Evolutionary conservation across 179 eudicot genomes (phyloP).

Genomic region (Camellia oleifera): DNA sequence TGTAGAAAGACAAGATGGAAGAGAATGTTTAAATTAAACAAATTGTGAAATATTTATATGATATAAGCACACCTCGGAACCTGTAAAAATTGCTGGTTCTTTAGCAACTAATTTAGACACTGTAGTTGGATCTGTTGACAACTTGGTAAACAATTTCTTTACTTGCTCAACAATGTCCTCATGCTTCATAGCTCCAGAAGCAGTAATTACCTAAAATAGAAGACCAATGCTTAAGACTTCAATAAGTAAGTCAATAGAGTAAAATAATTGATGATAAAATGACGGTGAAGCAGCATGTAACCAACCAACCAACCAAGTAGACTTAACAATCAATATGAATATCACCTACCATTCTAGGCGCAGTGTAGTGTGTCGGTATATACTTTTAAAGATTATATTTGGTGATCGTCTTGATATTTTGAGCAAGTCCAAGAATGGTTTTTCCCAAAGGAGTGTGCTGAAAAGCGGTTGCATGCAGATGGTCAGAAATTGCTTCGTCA

Average conservation of each 20-base stretch:
- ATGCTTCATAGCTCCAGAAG: conserved; percentile 78
- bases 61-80: conserved; percentile 70
- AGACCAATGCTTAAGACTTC: neutral
- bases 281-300: neutral
- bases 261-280: neutral
- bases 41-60: conserved; percentile 18
- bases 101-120: conserved; percentile 66
- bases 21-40: conserved; percentile 5
- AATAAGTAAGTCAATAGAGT: neutral
- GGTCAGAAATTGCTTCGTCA: conserved; percentile 72
- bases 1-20: neutral
- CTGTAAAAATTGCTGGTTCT: conserved; percentile 72
- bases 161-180: conserved; percentile 81
- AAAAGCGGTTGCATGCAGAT: conserved; percentile 84
- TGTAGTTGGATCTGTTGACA: conserved; percentile 63
- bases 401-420: conserved; percentile 49
- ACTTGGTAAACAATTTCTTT: conserved; percentile 57
- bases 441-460: conserved; percentile 77
- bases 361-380: conserved; percentile 66
- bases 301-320: neutral
- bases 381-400: conserved; percentile 51
- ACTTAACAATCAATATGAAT: neutral
- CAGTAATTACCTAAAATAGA: conserved; percentile 60
- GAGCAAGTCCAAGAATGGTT: conserved; percentile 60
- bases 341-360: conserved; percentile 67